Percentiles rank a stretch among this genome's conserved stretches.
phyloP scores from a whole-genome alignment of 2,329 filamentous ascomycete genomes.

The Botryotinia calthae region DNA sequence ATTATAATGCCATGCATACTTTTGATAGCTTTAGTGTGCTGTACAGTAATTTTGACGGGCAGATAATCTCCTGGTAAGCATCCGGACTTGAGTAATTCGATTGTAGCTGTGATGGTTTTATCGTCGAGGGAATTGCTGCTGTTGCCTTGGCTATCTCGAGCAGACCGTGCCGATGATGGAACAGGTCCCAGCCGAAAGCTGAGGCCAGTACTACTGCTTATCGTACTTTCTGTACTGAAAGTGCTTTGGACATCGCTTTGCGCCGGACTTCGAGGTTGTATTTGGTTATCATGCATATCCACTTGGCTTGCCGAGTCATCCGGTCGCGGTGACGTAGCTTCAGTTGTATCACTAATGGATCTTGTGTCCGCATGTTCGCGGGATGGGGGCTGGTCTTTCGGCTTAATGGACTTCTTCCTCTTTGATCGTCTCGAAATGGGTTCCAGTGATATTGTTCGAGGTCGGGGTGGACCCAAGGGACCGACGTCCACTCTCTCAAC shows the following conservation, averaged over 20 bases:
- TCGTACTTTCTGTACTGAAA: constrained; percentile 64
- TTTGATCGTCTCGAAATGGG: constrained; percentile 72
- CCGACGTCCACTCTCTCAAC: constrained; percentile 85
- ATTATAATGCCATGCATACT: constrained; percentile 91
- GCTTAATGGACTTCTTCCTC: constrained; percentile 41
- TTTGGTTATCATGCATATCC: constrained; percentile 40
- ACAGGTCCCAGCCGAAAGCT: constrained; percentile 44
- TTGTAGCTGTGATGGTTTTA: constrained; percentile 80
- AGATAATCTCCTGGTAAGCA: constrained; percentile 83
- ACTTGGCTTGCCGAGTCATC: constrained; percentile 39
- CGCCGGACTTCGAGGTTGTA: constrained; percentile 47
- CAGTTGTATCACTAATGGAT: constrained; percentile 29
- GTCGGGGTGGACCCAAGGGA: constrained; percentile 67
- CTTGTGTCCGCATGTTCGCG: constrained; percentile 30
- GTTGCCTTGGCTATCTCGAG: constrained; percentile 49
- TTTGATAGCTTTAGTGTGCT: constrained; percentile 85
- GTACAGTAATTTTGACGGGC: constrained; percentile 75
- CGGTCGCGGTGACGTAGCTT: constrained; percentile 30
- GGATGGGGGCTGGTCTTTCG: constrained; percentile 24
- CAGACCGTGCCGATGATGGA: constrained; percentile 39
- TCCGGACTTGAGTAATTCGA: constrained; percentile 78
- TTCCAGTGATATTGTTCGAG: constrained; percentile 82
- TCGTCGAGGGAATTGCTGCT: constrained; percentile 56
- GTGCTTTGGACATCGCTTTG: constrained; percentile 63
- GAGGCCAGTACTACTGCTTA: constrained; percentile 42